Evolutionary conservation across 768 basidiomycete species (phyloP), one percentile per base, ranked within the genome.

Genomic region (Tulasnella calospora): DNA sequence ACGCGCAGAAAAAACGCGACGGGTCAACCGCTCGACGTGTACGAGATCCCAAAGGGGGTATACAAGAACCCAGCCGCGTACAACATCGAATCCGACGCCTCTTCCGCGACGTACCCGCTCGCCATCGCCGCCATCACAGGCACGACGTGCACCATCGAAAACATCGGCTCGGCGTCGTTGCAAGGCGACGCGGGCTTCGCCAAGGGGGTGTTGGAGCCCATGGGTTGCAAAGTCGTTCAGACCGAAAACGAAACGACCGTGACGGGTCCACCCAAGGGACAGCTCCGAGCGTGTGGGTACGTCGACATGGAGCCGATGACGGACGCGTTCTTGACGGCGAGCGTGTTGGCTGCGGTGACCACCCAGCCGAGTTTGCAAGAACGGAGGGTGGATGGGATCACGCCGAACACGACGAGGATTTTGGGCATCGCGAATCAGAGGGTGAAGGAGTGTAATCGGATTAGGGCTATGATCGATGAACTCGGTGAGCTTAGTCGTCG

Each of bases 271-370:
- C 91, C 93, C 0, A 85, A 90, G 17, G 94, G 95, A 0, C 86
- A 90, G 81, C 88, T 99, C 72, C 91, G 91, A 80, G 93, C 93
- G 1, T 88, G 98, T 73, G 94, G 93, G 74, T 89, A 91, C 81
- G 90, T 98, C 30, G 95, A 99, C 83, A 99, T 99, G 98, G 95
- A 98, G 84, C 91, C 92, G n/a, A 99, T 99, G 98, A 99, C 98
- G 9, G 98, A 99, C 83, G 98, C 97, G 30, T 99, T 99, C 87
- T 88, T 99, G 86, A 98, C 96, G 2, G 97, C 98, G 12, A 93
- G 91, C 15, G 96, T 92, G 10, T 86, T 99, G 27, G 96, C 95
- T 74, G 97, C 98, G 77, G 93, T 98, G 30, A 91, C 91, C 1
- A 84, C 83, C 17, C 78, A 79, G 2, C 83, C 86, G 12, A 84